Evolutionary conservation across 768 basidiomycete genomes (phyloP), one percentile per base, ranked within the genome.

Genomic region (Termitomyces sp.): DNA sequence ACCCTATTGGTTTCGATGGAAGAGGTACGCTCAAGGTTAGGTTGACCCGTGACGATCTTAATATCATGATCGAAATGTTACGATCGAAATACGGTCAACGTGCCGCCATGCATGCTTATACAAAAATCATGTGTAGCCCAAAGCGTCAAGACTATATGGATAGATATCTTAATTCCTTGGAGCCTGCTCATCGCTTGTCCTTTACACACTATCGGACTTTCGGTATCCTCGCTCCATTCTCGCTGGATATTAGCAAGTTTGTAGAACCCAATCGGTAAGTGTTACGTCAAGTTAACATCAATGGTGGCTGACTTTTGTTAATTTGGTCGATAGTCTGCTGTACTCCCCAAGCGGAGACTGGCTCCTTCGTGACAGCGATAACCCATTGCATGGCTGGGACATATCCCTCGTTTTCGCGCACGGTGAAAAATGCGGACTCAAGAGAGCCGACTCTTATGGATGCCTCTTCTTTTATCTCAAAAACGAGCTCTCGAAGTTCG

Each of bases 341-440:
- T 83, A 80, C 59, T 69, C 74, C 11, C 51, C 73, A 1, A 22
- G 68, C 15, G 78, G 79, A 12, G 55, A 63, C 24, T 81, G 79
- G 80, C 56, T 79, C 35, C 53, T 67, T 40, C 71, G 69, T 9
- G 80, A 81, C 62, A 73, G 68, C 32, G 74, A 74, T 0, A 76
- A 74, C 24, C 79, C 79, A 2, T 70, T 83, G 1, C 65, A 62
- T 22, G 75, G 78, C 24, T 83, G 81, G 82, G 75, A 81, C 58
- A 33, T 75, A 44, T 61, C 73, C 39, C 65, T 68, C 28, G 71
- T 79, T 39, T 67, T 77, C 7, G 50, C 60, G 9, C 69, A 74
- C 1, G 79, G 79, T 18, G 70, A 63, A 52, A 68, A 68, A 44
- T 61, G 66, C 38, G 70, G 71, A 2, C 52, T 71, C 15, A 64